Base-by-base conservation (phyloP, 306 rosid genomes). In the Myrica gale region DNA sequence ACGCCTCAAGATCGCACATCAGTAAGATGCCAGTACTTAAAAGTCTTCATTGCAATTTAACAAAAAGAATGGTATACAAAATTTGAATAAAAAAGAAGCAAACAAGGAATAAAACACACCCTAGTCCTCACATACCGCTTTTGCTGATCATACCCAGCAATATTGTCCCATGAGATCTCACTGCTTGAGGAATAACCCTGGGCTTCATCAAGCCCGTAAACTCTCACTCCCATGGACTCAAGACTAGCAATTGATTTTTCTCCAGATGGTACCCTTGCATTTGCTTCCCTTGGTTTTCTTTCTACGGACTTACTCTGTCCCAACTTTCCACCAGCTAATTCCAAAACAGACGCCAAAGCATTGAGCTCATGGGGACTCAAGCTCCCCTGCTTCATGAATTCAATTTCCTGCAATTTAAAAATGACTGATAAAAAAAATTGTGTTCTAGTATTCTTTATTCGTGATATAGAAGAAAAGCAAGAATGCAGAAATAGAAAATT, bases 91-190 rank as follows among this genome's bases (percentile, higher is more conserved):
- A 23, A 23, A 23, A 12, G 26, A 20, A 4, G 47, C 10, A 26
- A 60, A 17, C 69, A 48, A 76, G 23, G 76, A 9, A 67, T 52
- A 60, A 32, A 74, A 12, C 3, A 26, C 54, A 74, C 52, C 47
- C 48, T 45, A 50, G 19, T 73, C 39, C 72, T 61, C 43, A 78
- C 89, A 69, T 81, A 93, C 98, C 97, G 75, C 54, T 93, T 93
- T 70, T 93, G 98, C 72, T 83, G 83, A 77, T 88, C 92, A 84
- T 93, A 93, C 54, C 98, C 98, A 17, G 97, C 98, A 75, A 91
- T 89, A 86, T 82, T 87, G 74, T 90, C 97, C 98, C 98, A 93
- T 42, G 89, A 87, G 76, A 93, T 77, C 81, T 85, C 90, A 71
- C 74, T 76, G 56, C 67, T 86, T 44, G 87, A 53, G 53, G 80